These are phyloP conservation scores for Colletotrichum zoysiae DNA, from an alignment of 2,329 filamentous ascomycete species.

Conservation along the genomic window DNA sequence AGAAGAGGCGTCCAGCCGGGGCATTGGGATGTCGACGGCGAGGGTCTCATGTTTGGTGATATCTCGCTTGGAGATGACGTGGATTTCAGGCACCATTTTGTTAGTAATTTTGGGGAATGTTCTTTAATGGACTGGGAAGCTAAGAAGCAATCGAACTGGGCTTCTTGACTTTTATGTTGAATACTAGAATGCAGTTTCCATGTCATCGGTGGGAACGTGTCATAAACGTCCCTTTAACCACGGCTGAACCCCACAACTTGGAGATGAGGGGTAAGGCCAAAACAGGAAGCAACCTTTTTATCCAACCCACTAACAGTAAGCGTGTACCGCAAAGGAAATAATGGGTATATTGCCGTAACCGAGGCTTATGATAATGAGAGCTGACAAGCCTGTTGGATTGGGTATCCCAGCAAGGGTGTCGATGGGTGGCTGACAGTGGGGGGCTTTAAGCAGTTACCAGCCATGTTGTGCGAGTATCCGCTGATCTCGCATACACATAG, in stretches of 20 bases:
- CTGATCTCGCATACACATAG: not conserved
- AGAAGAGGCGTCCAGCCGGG: conserved; percentile 45
- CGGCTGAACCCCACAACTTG: too few relatives aligned
- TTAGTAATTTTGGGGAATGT: too few relatives aligned
- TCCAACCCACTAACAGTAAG: too few relatives aligned
- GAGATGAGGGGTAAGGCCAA: too few relatives aligned
- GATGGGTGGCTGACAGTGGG: too few relatives aligned
- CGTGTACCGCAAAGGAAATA: too few relatives aligned
- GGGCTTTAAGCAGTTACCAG: not conserved
- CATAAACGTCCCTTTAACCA: not conserved
- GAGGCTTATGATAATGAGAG: too few relatives aligned
- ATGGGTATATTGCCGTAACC: too few relatives aligned
- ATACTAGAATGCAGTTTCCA: not conserved
- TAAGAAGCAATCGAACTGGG: too few relatives aligned
- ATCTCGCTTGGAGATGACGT: conserved; percentile 48
- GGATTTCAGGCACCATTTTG: conserved; percentile 43
- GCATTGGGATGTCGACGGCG: conserved; percentile 23
- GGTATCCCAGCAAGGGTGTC: too few relatives aligned
- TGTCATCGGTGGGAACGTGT: not conserved
- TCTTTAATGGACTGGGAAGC: rapidly evolving
- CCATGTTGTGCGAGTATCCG: not conserved
- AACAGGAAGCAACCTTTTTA: too few relatives aligned
- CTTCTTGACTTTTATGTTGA: not conserved
- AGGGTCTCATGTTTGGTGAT: conserved; percentile 44
- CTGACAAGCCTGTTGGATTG: too few relatives aligned